Percentiles rank a stretch among this genome's conserved stretches.
Conservation (phyloP, 1,284 basidiomycete species). For the Pulveroboletus sp. region DNA sequence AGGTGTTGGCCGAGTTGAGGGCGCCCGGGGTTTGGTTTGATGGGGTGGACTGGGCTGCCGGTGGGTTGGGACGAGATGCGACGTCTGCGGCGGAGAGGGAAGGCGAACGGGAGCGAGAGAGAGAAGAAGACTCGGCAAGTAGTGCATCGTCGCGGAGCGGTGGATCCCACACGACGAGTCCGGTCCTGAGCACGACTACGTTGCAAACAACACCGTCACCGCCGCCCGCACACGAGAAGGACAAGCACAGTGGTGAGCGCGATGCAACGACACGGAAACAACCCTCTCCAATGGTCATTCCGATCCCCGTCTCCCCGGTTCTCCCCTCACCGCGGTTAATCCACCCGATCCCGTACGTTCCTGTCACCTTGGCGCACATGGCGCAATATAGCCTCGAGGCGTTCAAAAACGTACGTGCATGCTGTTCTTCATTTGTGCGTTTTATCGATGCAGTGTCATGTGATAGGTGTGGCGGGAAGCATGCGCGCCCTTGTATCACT, state of each 20-base stretch:
- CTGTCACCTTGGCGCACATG: slow-evolving; percentile 57
- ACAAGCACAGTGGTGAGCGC: slow-evolving; percentile 19
- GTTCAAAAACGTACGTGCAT: slow-evolving; percentile 52
- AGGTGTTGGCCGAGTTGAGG: slow-evolving; percentile 55
- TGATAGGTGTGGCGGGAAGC: slow-evolving; percentile 70
- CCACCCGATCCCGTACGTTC: slow-evolving; percentile 66
- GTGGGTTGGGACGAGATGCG: slow-evolving; percentile 17
- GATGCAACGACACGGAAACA: slow-evolving; percentile 14
- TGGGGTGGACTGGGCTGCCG: slow-evolving; percentile 57
- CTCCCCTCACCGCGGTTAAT: slow-evolving; percentile 57
- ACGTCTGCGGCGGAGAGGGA: slow-evolving; percentile 33
- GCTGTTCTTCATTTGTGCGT: background rate
- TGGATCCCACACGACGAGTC: slow-evolving; percentile 64
- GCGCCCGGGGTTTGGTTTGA: slow-evolving; percentile 66
- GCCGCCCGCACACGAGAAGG: slow-evolving; percentile 47
- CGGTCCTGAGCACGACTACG: slow-evolving; percentile 71
- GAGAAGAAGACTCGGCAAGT: slow-evolving; percentile 44
- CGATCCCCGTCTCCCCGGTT: slow-evolving; percentile 58
- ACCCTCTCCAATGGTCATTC: slow-evolving; percentile 28
- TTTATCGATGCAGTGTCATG: background rate
- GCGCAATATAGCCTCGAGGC: slow-evolving; percentile 62
- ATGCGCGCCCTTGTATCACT: slow-evolving; percentile 67
- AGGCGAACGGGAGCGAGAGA: slow-evolving; percentile 33
- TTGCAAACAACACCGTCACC: slow-evolving; percentile 74
- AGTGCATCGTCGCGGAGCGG: slow-evolving; percentile 49